Conservation (phyloP, 2,329 filamentous ascomycete genomes). For the Emergomyces orientalis region DNA sequence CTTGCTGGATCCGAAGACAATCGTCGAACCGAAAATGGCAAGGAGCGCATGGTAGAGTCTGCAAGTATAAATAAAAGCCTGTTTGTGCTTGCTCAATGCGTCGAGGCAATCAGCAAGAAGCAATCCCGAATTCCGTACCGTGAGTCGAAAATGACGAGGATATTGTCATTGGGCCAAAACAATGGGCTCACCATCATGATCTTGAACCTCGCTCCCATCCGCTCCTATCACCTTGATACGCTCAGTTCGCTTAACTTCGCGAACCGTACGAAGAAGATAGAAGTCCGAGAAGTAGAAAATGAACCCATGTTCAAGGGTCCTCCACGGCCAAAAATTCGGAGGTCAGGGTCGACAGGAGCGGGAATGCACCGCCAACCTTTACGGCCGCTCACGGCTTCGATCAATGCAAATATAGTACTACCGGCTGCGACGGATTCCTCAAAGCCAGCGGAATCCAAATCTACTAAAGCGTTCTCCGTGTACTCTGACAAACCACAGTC, state of each 20-base stretch:
- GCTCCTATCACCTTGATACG: constrained; percentile 87
- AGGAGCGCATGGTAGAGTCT: constrained; percentile 85
- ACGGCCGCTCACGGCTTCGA: constrained; percentile 62
- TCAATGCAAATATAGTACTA: constrained; percentile 60
- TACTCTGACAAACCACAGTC: constrained; percentile 59
- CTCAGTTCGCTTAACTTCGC: constrained; percentile 90
- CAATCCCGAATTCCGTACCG: constrained; percentile 75
- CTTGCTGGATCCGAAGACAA: constrained; percentile 95
- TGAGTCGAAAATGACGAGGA: constrained; percentile 95
- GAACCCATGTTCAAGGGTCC: constrained; percentile 78
- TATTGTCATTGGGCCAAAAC: constrained; percentile 85
- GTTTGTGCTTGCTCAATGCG: constrained; percentile 88
- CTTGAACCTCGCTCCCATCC: constrained; percentile 81
- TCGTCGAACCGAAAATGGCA: constrained; percentile 83
- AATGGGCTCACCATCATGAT: constrained; percentile 96
- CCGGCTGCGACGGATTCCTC: constrained; percentile 42
- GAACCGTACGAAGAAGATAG: constrained; percentile 90
- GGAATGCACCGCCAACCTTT: constrained; percentile 61
- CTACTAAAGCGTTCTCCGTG: constrained; percentile 75
- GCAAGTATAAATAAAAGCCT: constrained; percentile 96
- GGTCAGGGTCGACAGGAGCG: constrained; percentile 32
- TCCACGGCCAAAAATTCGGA: constrained; percentile 44
- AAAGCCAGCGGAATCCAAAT: constrained; percentile 55
- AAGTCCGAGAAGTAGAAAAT: constrained; percentile 91
- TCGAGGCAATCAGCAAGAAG: constrained; percentile 80